phyloP scores from a whole-genome alignment of 2,329 filamentous ascomycete genomes.

The Pseudocercospora cruenta region DNA sequence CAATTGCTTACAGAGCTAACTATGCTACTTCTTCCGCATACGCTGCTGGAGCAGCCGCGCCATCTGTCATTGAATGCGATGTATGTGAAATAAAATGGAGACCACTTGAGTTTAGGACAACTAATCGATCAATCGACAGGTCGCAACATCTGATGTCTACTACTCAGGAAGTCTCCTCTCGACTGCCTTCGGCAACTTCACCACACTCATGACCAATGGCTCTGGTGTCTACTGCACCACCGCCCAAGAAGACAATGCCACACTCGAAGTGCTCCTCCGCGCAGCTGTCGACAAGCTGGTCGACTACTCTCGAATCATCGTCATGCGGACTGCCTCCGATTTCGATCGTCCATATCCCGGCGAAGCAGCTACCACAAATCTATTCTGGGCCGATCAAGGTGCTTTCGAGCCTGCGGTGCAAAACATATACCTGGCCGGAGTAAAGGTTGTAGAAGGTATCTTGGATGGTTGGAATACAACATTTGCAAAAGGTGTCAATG shows the following conservation, averaged over 20 bases:
- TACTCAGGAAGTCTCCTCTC: slow-evolving; percentile 65
- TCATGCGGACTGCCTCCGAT: slow-evolving; percentile 66
- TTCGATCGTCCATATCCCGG: slow-evolving; percentile 71
- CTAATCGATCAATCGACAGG: not conserved
- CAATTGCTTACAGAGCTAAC: slow-evolving; percentile 43
- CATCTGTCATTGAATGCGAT: slow-evolving; percentile 67
- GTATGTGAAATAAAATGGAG: slow-evolving; percentile 33
- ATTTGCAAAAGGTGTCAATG: slow-evolving; percentile 60
- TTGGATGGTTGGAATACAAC: slow-evolving; percentile 62
- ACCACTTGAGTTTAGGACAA: not conserved
- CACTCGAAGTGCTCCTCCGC: slow-evolving; percentile 67
- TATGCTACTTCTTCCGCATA: slow-evolving; percentile 42
- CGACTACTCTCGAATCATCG: slow-evolving; percentile 68
- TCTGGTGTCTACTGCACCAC: slow-evolving; percentile 70
- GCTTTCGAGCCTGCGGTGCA: slow-evolving; percentile 65
- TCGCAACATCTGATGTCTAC: slow-evolving; percentile 72
- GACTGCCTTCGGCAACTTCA: slow-evolving; percentile 68
- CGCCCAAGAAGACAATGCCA: slow-evolving; percentile 74
- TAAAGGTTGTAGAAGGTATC: slow-evolving; percentile 68
- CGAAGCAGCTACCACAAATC: slow-evolving; percentile 60
- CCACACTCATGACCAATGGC: slow-evolving; percentile 67
- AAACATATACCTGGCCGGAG: slow-evolving; percentile 69
- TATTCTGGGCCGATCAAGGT: slow-evolving; percentile 64
- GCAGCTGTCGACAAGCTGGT: slow-evolving; percentile 60
- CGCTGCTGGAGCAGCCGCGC: slow-evolving; percentile 49